These are phyloP conservation scores for Pseudocercospora macadamiae DNA, from an alignment of 2,329 filamentous ascomycete genomes.

Conservation along the genomic window DNA sequence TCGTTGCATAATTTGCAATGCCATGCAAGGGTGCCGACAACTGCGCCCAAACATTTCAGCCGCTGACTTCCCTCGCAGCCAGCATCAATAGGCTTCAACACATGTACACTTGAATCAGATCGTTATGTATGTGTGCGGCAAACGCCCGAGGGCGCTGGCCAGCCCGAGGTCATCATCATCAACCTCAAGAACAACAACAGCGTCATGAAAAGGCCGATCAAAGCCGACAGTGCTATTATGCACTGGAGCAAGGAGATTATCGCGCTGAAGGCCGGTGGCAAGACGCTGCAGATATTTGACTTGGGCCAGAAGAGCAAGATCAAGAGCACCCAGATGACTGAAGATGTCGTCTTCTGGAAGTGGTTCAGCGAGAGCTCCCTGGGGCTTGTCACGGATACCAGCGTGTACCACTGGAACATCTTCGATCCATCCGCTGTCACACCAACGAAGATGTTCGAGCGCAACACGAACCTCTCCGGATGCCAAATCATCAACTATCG, in stretches of 20 bases:
- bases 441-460: conserved; percentile 90
- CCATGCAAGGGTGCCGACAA: background rate
- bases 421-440: conserved; percentile 78
- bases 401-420: conserved; percentile 97
- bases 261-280: conserved; percentile 89
- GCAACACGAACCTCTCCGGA: conserved; percentile 83
- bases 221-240: conserved; percentile 99
- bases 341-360: conserved; percentile 99
- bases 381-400: conserved; percentile 85
- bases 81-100: conserved; percentile 80
- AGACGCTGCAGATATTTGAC: conserved; percentile 97
- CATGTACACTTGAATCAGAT: conserved; percentile 96
- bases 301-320: conserved; percentile 90
- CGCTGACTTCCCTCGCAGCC: conserved; percentile 50
- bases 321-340: conserved; percentile 94
- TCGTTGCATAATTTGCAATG: conserved; percentile 33
- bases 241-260: conserved; percentile 97
- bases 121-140: conserved; percentile 95
- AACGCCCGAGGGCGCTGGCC: conserved; percentile 80
- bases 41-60: conserved; percentile 9
- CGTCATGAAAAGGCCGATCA: conserved; percentile 91
- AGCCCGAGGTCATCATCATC: conserved; percentile 94
- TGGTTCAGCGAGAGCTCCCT: conserved; percentile 92
- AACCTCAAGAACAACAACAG: conserved; percentile 98
- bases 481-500: conserved; percentile 99